Percentiles rank a stretch among this genome's conserved stretches.
Evolutionary conservation across 2,329 filamentous ascomycete genomes (phyloP).

Genomic region (Fusarium chuoi): DNA sequence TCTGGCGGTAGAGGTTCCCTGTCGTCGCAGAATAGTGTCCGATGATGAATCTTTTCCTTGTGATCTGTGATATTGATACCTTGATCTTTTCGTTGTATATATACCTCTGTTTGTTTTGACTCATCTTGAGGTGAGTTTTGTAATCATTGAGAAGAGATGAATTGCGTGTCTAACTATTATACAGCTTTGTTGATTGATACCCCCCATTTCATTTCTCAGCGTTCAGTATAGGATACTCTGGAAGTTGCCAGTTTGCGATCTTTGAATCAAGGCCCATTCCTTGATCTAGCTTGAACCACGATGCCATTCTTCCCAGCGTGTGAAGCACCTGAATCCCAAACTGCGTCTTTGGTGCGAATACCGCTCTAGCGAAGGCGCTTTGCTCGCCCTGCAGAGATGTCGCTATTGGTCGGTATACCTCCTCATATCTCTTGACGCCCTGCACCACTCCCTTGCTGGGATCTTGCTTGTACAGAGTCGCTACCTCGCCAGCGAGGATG

Average conservation of each 20-base stretch:
- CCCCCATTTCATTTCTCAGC: neutral
- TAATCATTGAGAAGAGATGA: neutral
- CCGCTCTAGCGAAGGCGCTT: neutral
- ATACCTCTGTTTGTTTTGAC: neutral
- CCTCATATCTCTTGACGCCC: constrained; percentile 19
- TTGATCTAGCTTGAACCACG: constrained; percentile 2
- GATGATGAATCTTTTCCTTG: constrained; percentile 10
- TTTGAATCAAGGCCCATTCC: constrained; percentile 7
- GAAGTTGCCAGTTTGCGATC: constrained; percentile 18
- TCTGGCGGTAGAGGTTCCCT: constrained; percentile 21
- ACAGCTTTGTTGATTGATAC: neutral
- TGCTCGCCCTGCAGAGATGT: neutral
- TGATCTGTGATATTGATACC: constrained; percentile 19
- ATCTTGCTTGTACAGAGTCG: constrained; percentile 1
- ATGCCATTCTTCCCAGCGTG: neutral
- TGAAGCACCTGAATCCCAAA: constrained; percentile 12
- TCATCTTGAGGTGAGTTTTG: constrained; percentile 12
- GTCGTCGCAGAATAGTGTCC: constrained; percentile 18
- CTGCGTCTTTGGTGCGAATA: neutral
- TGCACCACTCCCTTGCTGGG: constrained; percentile 9
- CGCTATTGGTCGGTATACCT: constrained; percentile 12
- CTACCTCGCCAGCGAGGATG: constrained; percentile 7
- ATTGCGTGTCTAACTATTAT: neutral
- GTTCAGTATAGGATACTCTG: constrained; percentile 17
- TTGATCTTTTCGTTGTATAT: neutral